Conservation (phyloP, 2,329 filamentous ascomycete species). For the Sporothrix variecibatus region DNA sequence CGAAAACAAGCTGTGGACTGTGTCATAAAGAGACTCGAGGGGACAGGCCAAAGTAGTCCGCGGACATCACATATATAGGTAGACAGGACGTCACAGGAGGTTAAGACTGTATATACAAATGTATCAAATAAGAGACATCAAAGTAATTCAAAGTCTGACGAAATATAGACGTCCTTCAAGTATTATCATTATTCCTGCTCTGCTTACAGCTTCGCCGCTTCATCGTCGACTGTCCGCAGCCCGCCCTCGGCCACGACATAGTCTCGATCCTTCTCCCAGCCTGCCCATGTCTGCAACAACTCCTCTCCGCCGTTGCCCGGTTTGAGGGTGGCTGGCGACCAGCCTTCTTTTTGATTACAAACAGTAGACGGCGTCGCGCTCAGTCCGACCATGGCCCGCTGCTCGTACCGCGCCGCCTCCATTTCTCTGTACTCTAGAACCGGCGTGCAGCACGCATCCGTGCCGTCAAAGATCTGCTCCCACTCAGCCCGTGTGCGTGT, state of each 20-base stretch:
- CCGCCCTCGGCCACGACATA: neutral
- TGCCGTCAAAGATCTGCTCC: neutral
- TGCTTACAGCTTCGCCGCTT: neutral
- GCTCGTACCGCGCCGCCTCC: neutral
- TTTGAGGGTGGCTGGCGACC: neutral
- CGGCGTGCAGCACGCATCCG: neutral
- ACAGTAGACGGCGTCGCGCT: neutral
- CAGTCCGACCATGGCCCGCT: constrained; percentile 2
- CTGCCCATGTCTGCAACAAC: neutral
- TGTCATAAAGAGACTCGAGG: neutral
- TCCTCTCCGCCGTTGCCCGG: neutral
- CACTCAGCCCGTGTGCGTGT: neutral
- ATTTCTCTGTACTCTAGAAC: neutral
- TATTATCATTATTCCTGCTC: too few relatives aligned
- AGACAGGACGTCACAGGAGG: neutral
- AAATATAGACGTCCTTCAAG: too few relatives aligned
- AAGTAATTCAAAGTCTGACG: too few relatives aligned
- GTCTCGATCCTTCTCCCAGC: neutral
- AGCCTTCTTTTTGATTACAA: neutral
- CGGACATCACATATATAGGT: neutral
- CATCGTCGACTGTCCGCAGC: neutral
- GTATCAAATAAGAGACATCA: too few relatives aligned
- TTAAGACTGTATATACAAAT: too few relatives aligned
- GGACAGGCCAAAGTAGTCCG: neutral
- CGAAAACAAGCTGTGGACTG: neutral